phyloP scores from a whole-genome alignment of 108 stramenopile genomes.

The Schizochytrium sp. region DNA sequence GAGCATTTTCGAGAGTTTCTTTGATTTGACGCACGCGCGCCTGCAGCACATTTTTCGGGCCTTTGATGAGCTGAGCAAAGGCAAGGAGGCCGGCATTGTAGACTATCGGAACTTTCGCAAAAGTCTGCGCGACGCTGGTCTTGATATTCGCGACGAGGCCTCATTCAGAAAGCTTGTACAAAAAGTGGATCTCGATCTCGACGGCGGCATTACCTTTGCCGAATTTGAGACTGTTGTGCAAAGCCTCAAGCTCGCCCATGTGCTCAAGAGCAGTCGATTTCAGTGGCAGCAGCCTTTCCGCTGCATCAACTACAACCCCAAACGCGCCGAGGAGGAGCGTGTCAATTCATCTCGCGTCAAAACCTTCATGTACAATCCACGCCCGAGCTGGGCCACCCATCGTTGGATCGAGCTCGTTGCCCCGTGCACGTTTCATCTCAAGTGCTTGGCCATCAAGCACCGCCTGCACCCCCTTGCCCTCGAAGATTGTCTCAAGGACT shows the following conservation, averaged over 20 bases:
- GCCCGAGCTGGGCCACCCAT: constrained; percentile 25
- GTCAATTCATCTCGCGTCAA: background rate
- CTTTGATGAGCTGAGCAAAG: background rate
- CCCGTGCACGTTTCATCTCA: constrained; percentile 22
- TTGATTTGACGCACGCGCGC: background rate
- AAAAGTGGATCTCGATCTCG: constrained; percentile 31
- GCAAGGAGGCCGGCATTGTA: background rate
- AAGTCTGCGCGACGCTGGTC: constrained; percentile 4
- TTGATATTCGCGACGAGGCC: background rate
- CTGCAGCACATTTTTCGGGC: background rate
- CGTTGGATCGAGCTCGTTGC: constrained; percentile 38
- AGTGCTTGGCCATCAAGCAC: constrained; percentile 35
- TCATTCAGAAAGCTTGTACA: constrained; percentile 22
- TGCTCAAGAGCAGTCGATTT: background rate
- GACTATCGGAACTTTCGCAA: background rate
- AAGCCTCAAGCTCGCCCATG: constrained; percentile 20
- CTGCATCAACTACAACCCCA: constrained; percentile 7
- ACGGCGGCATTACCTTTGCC: constrained; percentile 34
- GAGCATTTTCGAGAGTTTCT: background rate
- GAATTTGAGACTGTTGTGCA: constrained; percentile 38
- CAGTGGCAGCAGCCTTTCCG: background rate
- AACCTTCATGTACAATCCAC: constrained; percentile 22
- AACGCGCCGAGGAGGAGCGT: background rate
- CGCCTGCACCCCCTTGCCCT: constrained; percentile 37
- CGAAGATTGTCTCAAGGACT: constrained; percentile 35